Evolutionary conservation across 805 yeast species (phyloP).

Genomic region (Teunomyces lycoperdinae): DNA sequence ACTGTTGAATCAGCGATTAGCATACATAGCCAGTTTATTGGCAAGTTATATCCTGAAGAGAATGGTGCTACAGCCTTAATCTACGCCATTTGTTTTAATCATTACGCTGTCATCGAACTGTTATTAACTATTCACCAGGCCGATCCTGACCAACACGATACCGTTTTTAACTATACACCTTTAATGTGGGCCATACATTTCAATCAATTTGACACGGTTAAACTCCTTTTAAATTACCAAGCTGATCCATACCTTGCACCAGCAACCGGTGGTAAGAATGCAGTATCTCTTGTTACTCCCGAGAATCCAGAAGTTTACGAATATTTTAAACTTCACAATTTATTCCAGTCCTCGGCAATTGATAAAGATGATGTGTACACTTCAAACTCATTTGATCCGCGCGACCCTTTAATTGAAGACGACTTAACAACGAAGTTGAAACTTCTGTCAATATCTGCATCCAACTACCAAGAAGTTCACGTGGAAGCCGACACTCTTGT

Average conservation of each 20-base stretch:
- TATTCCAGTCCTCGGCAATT: slow-evolving; percentile 14
- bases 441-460: slow-evolving; percentile 29
- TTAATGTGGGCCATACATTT: slow-evolving; percentile 84
- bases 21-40: slow-evolving; percentile 19
- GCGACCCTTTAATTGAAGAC: slow-evolving; percentile 17
- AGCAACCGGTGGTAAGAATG: slow-evolving; percentile 40
- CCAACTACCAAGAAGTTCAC: slow-evolving; percentile 8
- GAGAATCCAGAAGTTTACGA: slow-evolving; percentile 52
- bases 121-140: slow-evolving; percentile 41
- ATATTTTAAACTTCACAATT: slow-evolving; percentile 53
- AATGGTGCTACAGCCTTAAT: slow-evolving; percentile 37
- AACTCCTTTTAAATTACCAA: slow-evolving; percentile 55
- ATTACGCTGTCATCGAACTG: slow-evolving; percentile 45
- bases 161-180: slow-evolving; percentile 54
- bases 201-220: slow-evolving; percentile 53
- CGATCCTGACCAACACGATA: slow-evolving; percentile 52
- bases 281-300: slow-evolving; percentile 56
- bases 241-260: slow-evolving; percentile 55
- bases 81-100: slow-evolving; percentile 55
- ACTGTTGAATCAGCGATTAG: slow-evolving; percentile 26
- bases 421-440: slow-evolving; percentile 33
- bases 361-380: slow-evolving; percentile 10
- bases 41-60: slow-evolving; percentile 18
- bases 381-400: slow-evolving; percentile 6
- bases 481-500: slow-evolving; percentile 20